Evolutionary conservation across 228 moss, liverwort and hornwort genomes (phyloP).

Genomic region (Sphagnum fallax): DNA sequence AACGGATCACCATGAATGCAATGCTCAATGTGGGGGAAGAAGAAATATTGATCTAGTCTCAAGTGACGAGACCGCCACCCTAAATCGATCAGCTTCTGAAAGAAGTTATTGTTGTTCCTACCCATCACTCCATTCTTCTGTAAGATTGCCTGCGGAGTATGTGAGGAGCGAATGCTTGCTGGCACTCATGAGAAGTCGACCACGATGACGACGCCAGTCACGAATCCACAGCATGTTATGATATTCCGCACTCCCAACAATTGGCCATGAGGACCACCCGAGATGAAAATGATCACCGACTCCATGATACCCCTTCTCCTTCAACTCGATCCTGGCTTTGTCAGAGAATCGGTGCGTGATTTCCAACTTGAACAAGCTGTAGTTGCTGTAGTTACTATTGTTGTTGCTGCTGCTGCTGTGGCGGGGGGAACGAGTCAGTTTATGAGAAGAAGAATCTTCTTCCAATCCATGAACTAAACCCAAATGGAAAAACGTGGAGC

Average conservation of each 20-base stretch:
- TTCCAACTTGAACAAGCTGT: conserved; percentile 10
- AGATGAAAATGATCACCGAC: conserved; percentile 9
- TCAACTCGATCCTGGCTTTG: conserved; percentile 23
- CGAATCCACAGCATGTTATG: conserved; percentile 46
- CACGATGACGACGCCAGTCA: conserved; percentile 27
- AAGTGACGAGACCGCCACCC: conserved; percentile 2
- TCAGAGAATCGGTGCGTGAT: conserved; percentile 33
- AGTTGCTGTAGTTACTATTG: too few relatives aligned
- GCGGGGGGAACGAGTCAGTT: too few relatives aligned
- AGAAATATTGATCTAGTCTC: too few relatives aligned
- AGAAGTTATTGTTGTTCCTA: conserved; percentile 9
- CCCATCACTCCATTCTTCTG: too few relatives aligned
- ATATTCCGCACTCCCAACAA: conserved; percentile 22
- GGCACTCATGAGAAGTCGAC: too few relatives aligned
- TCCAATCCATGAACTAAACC: too few relatives aligned
- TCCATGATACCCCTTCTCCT: conserved; percentile 13
- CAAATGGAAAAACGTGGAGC: too few relatives aligned
- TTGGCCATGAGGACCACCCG: conserved; percentile 18
- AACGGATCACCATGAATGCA: too few relatives aligned
- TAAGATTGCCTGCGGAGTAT: conserved; percentile 16
- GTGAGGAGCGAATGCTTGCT: not conserved
- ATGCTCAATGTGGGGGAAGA: too few relatives aligned
- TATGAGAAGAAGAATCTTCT: too few relatives aligned
- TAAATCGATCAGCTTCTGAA: conserved; percentile 34
- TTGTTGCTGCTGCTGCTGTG: too few relatives aligned